Percentiles rank a stretch among this genome's conserved stretches.
phyloP scores from a whole-genome alignment of 768 basidiomycete genomes.

The Trametopsis cervina region DNA sequence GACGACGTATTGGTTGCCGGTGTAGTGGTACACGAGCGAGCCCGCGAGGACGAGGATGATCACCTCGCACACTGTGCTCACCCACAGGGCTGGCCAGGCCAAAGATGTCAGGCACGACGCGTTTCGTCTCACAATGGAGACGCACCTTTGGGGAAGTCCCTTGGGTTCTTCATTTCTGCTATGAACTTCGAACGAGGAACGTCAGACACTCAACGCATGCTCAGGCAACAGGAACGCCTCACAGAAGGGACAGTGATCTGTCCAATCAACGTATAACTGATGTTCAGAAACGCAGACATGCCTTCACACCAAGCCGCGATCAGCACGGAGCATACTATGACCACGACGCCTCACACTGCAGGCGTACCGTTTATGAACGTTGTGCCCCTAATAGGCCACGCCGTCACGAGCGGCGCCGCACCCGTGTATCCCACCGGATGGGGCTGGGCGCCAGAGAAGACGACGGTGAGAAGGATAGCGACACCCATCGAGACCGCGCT shows the following conservation, averaged over 20 bases:
- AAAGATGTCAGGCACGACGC: not conserved
- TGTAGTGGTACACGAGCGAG: constrained; percentile 35
- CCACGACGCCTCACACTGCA: no score
- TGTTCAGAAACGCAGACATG: constrained; percentile 43
- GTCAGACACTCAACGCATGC: not conserved
- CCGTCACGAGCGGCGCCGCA: no score
- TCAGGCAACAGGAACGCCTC: constrained; percentile 16
- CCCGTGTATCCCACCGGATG: no score
- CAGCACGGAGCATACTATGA: no score
- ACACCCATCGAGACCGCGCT: no score
- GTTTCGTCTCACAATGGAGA: not conserved
- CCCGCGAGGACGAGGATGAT: constrained; percentile 36
- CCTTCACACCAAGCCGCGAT: no score
- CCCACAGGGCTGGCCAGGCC: constrained; percentile 35
- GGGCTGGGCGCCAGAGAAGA: no score
- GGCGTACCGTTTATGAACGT: no score
- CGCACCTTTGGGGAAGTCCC: constrained; percentile 39
- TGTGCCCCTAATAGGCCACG: no score
- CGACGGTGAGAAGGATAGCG: no score
- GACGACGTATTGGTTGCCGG: constrained; percentile 37
- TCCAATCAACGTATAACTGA: constrained; percentile 38
- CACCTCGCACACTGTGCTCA: constrained; percentile 35
- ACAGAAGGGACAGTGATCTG: constrained; percentile 36
- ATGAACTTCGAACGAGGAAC: constrained; percentile 25
- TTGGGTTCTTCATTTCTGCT: constrained; percentile 41